Conservation (phyloP, 345 rosid genomes). For the Diplotaxis tenuifolia region DNA sequence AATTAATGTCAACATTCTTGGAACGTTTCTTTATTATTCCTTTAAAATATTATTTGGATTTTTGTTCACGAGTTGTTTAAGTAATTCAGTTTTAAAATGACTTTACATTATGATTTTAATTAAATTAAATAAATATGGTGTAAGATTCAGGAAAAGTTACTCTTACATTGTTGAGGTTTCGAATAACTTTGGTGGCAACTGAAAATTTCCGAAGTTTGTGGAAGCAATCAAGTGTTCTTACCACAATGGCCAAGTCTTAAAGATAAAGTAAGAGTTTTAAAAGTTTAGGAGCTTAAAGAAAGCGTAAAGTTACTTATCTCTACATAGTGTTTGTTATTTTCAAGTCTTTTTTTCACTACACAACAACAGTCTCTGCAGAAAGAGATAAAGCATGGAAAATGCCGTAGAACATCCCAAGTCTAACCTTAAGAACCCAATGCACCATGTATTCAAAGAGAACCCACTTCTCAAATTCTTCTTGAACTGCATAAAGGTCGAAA, state of each 20-base stretch:
- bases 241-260: not conserved
- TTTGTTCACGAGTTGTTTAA: no score
- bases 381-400: slow-evolving; percentile 22
- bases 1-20: no score
- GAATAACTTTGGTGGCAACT: not conserved
- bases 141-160: not conserved
- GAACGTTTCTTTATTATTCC: no score
- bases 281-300: not conserved
- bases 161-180: not conserved
- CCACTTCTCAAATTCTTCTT: slow-evolving; percentile 24
- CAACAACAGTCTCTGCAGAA: slow-evolving; percentile 27
- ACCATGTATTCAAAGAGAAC: slow-evolving; percentile 5
- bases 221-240: not conserved
- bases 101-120: no score
- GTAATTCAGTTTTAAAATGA: no score
- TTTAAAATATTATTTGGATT: no score
- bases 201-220: not conserved
- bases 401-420: not conserved
- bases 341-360: slow-evolving; percentile 29
- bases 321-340: slow-evolving; percentile 25
- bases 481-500: slow-evolving; percentile 16
- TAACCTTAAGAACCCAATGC: slow-evolving; percentile 11
- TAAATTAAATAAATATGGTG: no score
- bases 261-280: not conserved
- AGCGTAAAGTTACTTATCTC: slow-evolving; percentile 27